Evolutionary conservation across 306 rosid species (phyloP).

Genomic region (Malus sieversii): DNA sequence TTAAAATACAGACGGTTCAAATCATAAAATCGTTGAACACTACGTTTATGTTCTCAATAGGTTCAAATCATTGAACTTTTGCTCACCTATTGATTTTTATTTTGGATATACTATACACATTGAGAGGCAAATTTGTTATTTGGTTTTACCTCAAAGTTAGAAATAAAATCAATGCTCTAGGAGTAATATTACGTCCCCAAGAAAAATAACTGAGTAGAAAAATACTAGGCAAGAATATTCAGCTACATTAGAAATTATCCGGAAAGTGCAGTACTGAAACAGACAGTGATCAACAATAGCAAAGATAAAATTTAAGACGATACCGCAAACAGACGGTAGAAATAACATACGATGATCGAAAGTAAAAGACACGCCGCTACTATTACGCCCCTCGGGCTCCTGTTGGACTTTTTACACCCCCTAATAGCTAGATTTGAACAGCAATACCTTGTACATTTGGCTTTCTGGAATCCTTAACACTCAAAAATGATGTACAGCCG

Average conservation of each 20-base stretch:
- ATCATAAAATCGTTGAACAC: no score
- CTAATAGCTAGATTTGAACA: conserved; percentile 24
- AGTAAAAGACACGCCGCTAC: conserved; percentile 16
- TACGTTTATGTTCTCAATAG: no score
- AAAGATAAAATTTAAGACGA: neutral
- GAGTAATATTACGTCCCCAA: neutral
- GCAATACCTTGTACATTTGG: conserved; percentile 19
- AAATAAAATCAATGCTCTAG: neutral
- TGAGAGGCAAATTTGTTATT: neutral
- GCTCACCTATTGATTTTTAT: neutral
- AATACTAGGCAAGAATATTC: neutral
- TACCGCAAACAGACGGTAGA: neutral
- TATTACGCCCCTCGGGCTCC: conserved; percentile 25
- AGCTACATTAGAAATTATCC: neutral
- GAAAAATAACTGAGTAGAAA: no score
- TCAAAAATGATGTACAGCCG: conserved; percentile 36
- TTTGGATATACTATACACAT: no score
- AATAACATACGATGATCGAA: neutral
- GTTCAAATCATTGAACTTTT: neutral
- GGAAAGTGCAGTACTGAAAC: no score
- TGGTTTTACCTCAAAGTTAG: neutral
- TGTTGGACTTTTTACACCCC: neutral
- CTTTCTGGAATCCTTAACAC: conserved; percentile 21
- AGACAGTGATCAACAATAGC: neutral
- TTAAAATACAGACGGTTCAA: no score